Conservation (phyloP, 495 filamentous ascomycete species). For the Aspergillus diversus region DNA sequence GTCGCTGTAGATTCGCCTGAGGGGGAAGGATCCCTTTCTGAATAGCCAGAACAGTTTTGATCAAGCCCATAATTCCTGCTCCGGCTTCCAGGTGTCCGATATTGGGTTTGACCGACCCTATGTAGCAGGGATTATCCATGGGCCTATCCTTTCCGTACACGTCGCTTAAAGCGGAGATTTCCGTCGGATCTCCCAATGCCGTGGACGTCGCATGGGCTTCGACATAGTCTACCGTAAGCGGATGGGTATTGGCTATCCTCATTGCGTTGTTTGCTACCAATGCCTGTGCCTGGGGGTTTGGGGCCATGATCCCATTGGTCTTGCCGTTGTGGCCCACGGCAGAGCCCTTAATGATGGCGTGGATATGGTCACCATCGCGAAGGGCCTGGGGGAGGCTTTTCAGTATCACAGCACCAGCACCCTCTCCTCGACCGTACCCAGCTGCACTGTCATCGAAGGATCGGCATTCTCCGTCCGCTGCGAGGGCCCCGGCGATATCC, state of each 20-base stretch:
- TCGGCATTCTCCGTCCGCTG: constrained; percentile 33
- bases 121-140: constrained; percentile 23
- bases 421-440: constrained; percentile 41
- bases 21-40: constrained; percentile 53
- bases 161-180: constrained; percentile 34
- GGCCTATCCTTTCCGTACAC: constrained; percentile 25
- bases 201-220: constrained; percentile 53
- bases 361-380: constrained; percentile 38
- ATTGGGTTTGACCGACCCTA: constrained; percentile 53
- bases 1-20: constrained; percentile 44
- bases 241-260: constrained; percentile 30
- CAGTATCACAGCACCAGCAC: constrained; percentile 35
- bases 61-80: constrained; percentile 57
- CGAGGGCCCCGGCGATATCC: constrained; percentile 34
- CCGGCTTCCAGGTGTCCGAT: constrained; percentile 56
- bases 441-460: constrained; percentile 40
- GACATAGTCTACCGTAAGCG: constrained; percentile 36
- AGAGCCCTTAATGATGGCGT: constrained; percentile 36
- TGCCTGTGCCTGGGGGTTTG: constrained; percentile 36
- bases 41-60: constrained; percentile 58
- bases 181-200: constrained; percentile 45
- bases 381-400: constrained; percentile 36
- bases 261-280: constrained; percentile 35
- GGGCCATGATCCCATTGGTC: constrained; percentile 43
- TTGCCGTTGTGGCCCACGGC: constrained; percentile 36